Evolutionary conservation across 352 stramenopile genomes (phyloP).

Genomic region (Pythium sp.): DNA sequence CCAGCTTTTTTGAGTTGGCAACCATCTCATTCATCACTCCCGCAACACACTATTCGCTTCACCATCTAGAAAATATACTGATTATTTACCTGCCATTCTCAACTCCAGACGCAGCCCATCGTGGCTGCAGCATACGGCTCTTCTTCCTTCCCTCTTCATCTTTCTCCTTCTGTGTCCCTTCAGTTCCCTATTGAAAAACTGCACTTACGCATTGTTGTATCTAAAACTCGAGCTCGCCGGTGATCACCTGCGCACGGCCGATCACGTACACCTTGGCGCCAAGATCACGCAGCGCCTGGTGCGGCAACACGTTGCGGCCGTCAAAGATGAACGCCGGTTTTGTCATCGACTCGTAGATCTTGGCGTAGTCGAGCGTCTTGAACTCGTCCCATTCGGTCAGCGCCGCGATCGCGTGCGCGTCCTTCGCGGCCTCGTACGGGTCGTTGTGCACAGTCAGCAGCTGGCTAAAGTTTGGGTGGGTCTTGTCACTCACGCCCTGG

Average conservation of each 20-base stretch:
- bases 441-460: slow-evolving; percentile 73
- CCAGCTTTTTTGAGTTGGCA: no score
- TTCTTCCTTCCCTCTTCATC: neutral
- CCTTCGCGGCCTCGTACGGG: slow-evolving; percentile 91
- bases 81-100: neutral
- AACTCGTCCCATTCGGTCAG: slow-evolving; percentile 99
- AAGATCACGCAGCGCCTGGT: slow-evolving; percentile 91
- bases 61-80: neutral
- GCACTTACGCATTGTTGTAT: neutral
- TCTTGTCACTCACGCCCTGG: slow-evolving; percentile 90
- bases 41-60: no score
- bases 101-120: neutral
- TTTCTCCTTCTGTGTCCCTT: neutral
- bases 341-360: slow-evolving; percentile 95
- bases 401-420: slow-evolving; percentile 92
- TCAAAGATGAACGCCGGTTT: slow-evolving; percentile 99
- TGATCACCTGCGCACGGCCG: slow-evolving; percentile 78
- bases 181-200: neutral
- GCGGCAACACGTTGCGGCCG: slow-evolving; percentile 96
- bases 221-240: slow-evolving; percentile 64
- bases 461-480: slow-evolving; percentile 87
- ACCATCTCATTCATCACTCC: no score
- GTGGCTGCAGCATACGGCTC: no score
- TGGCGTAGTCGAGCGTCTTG: slow-evolving; percentile 96
- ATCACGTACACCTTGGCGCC: slow-evolving; percentile 99